Evolutionary conservation across 805 yeast species (phyloP).

Genomic region (Scheffersomyces amazonensis): DNA sequence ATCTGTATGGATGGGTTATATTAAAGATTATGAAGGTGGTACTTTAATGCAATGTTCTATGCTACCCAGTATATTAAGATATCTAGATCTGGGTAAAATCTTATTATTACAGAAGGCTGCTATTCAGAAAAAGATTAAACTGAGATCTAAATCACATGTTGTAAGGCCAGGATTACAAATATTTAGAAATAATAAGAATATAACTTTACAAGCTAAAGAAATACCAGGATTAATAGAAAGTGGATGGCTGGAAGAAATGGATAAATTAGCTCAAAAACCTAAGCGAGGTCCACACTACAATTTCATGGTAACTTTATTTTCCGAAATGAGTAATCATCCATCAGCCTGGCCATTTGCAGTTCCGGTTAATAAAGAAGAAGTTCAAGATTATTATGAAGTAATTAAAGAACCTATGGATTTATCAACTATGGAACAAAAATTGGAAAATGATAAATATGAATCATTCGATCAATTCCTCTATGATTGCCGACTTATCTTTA

Average conservation of each 20-base stretch:
- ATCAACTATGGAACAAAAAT: slow-evolving; percentile 89
- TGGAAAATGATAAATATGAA: slow-evolving; percentile 89
- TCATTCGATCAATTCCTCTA: slow-evolving; percentile 88
- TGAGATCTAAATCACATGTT: slow-evolving; percentile 73
- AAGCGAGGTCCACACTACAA: slow-evolving; percentile 93
- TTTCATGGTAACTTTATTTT: slow-evolving; percentile 81
- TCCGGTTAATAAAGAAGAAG: slow-evolving; percentile 92
- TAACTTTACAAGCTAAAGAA: slow-evolving; percentile 60
- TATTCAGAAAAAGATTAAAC: slow-evolving; percentile 75
- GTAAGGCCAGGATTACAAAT: slow-evolving; percentile 78
- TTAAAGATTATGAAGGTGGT: slow-evolving; percentile 98
- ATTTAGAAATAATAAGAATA: slow-evolving; percentile 53
- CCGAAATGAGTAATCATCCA: slow-evolving; percentile 90
- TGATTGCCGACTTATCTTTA: slow-evolving; percentile 82
- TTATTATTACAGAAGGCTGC: slow-evolving; percentile 89
- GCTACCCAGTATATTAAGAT: slow-evolving; percentile 78
- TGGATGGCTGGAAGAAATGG: slow-evolving; percentile 99
- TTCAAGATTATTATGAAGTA: slow-evolving; percentile 92
- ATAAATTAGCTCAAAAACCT: slow-evolving; percentile 91
- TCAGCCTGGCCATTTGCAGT: slow-evolving; percentile 97
- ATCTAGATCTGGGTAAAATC: slow-evolving; percentile 85
- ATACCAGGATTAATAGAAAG: slow-evolving; percentile 92
- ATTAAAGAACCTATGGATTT: slow-evolving; percentile 98
- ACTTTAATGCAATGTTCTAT: slow-evolving; percentile 96
- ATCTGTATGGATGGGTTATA: slow-evolving; percentile 95